Conservation (phyloP, 2,329 filamentous ascomycete species). For the Curvularia hawaiiensis region DNA sequence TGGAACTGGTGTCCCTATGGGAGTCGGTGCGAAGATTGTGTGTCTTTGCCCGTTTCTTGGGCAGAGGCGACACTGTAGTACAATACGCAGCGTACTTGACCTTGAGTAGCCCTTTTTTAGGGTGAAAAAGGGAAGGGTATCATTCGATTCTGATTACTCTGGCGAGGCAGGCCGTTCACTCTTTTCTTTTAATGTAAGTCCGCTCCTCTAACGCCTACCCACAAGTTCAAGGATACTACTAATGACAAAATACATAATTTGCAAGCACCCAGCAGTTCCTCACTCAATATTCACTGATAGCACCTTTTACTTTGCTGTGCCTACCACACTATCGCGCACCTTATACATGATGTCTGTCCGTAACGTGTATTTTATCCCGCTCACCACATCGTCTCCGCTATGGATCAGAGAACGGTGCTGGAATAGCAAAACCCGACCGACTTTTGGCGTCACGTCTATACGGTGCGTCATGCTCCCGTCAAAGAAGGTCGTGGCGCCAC, state of each 20-base stretch:
- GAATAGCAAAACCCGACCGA: constrained; percentile 60
- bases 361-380: constrained; percentile 61
- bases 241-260: constrained; percentile 25
- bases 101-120: constrained; percentile 43
- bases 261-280: neutral
- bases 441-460: constrained; percentile 56
- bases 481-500: constrained; percentile 62
- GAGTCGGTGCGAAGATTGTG: constrained; percentile 95
- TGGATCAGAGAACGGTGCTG: constrained; percentile 61
- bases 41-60: constrained; percentile 54
- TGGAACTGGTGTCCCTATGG: constrained; percentile 68
- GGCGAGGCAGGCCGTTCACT: constrained; percentile 76
- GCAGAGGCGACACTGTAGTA: constrained; percentile 78
- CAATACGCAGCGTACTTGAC: constrained; percentile 84
- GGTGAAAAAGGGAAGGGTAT: constrained; percentile 57
- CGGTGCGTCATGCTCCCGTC: constrained; percentile 37
- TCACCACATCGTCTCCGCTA: constrained; percentile 59
- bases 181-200: constrained; percentile 58
- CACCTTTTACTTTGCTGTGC: neutral
- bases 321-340: constrained; percentile 29
- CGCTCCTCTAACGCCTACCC: neutral
- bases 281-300: neutral
- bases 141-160: constrained; percentile 95
- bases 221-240: constrained; percentile 49
- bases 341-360: constrained; percentile 62